Percentiles rank a stretch among this genome's conserved stretches.
phyloP scores from a whole-genome alignment of 768 basidiomycete genomes.

The Collybia sp. region DNA sequence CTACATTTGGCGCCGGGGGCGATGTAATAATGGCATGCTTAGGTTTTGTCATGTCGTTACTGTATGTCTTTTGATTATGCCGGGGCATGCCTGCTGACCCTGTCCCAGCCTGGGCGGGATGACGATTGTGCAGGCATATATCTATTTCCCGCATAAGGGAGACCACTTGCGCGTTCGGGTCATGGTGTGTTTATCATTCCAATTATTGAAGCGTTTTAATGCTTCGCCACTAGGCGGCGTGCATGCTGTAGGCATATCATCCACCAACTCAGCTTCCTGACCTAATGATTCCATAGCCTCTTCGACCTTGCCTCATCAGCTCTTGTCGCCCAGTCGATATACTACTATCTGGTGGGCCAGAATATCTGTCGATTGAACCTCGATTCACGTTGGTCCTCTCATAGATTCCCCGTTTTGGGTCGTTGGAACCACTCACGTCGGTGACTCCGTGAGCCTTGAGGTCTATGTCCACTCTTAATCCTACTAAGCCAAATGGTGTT shows the following conservation, averaged over 20 bases:
- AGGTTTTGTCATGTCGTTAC: slow-evolving; percentile 24
- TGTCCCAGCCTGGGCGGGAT: slow-evolving; percentile 31
- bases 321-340: slow-evolving; percentile 38
- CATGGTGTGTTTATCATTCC: slow-evolving; percentile 17
- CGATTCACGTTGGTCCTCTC: slow-evolving; percentile 2
- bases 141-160: slow-evolving; percentile 27
- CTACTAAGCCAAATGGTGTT: not conserved
- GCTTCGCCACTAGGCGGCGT: slow-evolving; percentile 11
- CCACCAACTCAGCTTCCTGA: not conserved
- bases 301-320: slow-evolving; percentile 34
- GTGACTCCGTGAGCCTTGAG: slow-evolving; percentile 22
- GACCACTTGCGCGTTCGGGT: slow-evolving; percentile 23
- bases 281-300: slow-evolving; percentile 10
- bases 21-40: too few species aligned
- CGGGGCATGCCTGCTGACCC: not conserved
- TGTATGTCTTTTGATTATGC: slow-evolving; percentile 10
- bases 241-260: slow-evolving; percentile 19
- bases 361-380: not conserved
- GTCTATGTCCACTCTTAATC: not conserved
- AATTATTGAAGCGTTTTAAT: not conserved
- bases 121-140: slow-evolving; percentile 34
- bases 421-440: slow-evolving; percentile 27
- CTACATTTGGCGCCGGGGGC: not conserved
- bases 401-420: slow-evolving; percentile 41
- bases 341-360: slow-evolving; percentile 35